Conservation (phyloP, 1,284 basidiomycete species). For the Sphagnurus paluster region DNA sequence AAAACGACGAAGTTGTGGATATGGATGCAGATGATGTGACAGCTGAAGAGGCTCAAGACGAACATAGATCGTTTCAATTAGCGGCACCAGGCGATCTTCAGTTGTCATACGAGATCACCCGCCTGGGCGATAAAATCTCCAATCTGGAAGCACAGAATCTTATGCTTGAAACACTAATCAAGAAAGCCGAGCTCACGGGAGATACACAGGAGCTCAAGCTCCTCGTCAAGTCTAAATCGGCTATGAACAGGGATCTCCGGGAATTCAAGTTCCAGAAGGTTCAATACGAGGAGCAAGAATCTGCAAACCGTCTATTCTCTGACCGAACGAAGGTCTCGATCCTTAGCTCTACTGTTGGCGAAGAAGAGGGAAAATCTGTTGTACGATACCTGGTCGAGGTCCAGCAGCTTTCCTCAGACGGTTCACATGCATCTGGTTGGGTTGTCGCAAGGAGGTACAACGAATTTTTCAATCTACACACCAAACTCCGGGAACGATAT, state of each 20-base stretch:
- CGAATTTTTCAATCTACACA: slow-evolving; percentile 91
- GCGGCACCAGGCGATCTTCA: slow-evolving; percentile 86
- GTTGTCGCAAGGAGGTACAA: slow-evolving; percentile 90
- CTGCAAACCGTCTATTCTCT: slow-evolving; percentile 79
- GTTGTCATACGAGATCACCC: slow-evolving; percentile 78
- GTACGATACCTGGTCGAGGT: slow-evolving; percentile 94
- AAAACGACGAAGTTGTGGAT: slow-evolving; percentile 42
- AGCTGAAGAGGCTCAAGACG: slow-evolving; percentile 45
- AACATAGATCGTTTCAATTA: slow-evolving; percentile 60
- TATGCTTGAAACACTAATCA: slow-evolving; percentile 84
- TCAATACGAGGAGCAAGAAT: slow-evolving; percentile 90
- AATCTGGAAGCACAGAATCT: slow-evolving; percentile 80
- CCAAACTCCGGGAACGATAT: slow-evolving; percentile 77
- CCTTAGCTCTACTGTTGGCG: slow-evolving; percentile 72
- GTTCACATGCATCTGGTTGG: slow-evolving; percentile 82
- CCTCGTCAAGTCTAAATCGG: slow-evolving; percentile 77
- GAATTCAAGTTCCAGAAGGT: slow-evolving; percentile 86
- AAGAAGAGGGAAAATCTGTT: slow-evolving; percentile 85
- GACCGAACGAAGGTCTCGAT: slow-evolving; percentile 80
- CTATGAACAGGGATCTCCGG: slow-evolving; percentile 81
- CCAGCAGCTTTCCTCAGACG: slow-evolving; percentile 79
- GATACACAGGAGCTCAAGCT: slow-evolving; percentile 84
- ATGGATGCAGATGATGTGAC: slow-evolving; percentile 43
- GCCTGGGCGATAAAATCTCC: slow-evolving; percentile 72
- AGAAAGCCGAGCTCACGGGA: slow-evolving; percentile 93